phyloP scores from a whole-genome alignment of 2,329 filamentous ascomycete species.

The Ophiostoma australiae region DNA sequence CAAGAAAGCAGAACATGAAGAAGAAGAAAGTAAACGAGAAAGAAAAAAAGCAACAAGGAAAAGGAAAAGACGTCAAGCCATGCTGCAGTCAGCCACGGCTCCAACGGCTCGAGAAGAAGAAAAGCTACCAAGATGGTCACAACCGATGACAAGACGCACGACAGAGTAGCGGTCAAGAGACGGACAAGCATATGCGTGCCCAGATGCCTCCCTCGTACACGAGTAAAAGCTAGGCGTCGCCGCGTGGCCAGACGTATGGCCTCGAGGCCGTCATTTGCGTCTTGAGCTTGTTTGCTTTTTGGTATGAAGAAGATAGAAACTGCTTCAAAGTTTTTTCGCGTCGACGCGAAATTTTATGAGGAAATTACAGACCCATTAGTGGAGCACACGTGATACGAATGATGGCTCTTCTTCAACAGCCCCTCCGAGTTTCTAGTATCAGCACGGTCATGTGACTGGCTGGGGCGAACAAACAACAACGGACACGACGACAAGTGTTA shows the following conservation, averaged over 20 bases:
- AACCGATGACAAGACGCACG: not conserved
- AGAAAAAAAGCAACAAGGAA: not conserved
- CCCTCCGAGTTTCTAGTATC: no score
- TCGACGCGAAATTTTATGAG: not conserved
- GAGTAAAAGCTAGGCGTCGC: not conserved
- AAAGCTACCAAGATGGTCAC: not conserved
- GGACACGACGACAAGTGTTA: not conserved
- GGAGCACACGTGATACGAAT: not conserved
- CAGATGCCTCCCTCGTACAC: not conserved
- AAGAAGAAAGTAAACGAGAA: not conserved
- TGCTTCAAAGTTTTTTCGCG: not conserved
- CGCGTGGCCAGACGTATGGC: not conserved
- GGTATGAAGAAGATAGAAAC: not conserved
- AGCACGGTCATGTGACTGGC: not conserved
- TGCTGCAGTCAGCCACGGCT: not conserved
- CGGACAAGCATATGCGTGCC: not conserved
- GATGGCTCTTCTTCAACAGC: not conserved
- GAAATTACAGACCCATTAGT: not conserved
- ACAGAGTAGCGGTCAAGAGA: constrained; percentile 11
- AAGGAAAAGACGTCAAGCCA: not conserved
- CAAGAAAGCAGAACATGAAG: not conserved
- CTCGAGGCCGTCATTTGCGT: not conserved
- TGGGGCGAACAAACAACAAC: no score
- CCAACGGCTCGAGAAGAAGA: not conserved
- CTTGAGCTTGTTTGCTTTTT: not conserved